These are phyloP conservation scores for Vararia minispora DNA, from an alignment of 768 basidiomycete genomes.

Conservation along the genomic window DNA sequence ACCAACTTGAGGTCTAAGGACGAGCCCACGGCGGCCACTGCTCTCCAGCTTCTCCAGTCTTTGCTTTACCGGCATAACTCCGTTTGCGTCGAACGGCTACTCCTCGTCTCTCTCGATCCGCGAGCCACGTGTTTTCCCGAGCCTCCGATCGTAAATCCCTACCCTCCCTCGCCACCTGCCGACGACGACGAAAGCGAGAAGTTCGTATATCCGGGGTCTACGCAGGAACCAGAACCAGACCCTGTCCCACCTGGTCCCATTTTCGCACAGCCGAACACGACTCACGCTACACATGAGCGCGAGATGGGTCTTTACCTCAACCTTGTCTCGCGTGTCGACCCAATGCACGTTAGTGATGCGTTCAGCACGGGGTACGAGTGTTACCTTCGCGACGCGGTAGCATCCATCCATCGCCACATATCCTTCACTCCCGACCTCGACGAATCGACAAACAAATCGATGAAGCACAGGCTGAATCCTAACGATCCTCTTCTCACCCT, in stretches of 20 bases:
- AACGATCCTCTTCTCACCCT: slow-evolving; percentile 66
- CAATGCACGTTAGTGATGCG: slow-evolving; percentile 51
- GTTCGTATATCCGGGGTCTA: slow-evolving; percentile 33
- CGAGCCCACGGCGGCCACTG: slow-evolving; percentile 58
- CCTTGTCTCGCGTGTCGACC: slow-evolving; percentile 69
- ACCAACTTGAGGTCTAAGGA: slow-evolving; percentile 65
- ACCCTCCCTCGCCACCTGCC: slow-evolving; percentile 14
- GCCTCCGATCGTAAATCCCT: slow-evolving; percentile 29
- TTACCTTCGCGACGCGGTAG: slow-evolving; percentile 68
- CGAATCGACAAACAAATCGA: slow-evolving; percentile 26
- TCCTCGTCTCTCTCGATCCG: slow-evolving; percentile 60
- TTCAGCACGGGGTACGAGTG: slow-evolving; percentile 83
- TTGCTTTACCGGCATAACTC: slow-evolving; percentile 62
- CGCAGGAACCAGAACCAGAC: slow-evolving; percentile 5
- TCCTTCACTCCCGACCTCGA: slow-evolving; percentile 41
- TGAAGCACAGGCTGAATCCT: slow-evolving; percentile 68
- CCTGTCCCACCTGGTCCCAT: slow-evolving; percentile 21
- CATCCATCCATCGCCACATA: slow-evolving; percentile 53
- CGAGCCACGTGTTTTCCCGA: slow-evolving; percentile 67
- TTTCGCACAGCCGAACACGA: slow-evolving; percentile 58
- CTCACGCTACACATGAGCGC: slow-evolving; percentile 70
- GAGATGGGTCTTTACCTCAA: slow-evolving; percentile 75
- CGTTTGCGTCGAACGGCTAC: slow-evolving; percentile 50
- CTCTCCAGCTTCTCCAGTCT: slow-evolving; percentile 71
- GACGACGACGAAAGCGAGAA: slow-evolving; percentile 42